phyloP scores from a whole-genome alignment of 345 rosid genomes.

The sweet orange (Citrus sinensis) region DNA sequence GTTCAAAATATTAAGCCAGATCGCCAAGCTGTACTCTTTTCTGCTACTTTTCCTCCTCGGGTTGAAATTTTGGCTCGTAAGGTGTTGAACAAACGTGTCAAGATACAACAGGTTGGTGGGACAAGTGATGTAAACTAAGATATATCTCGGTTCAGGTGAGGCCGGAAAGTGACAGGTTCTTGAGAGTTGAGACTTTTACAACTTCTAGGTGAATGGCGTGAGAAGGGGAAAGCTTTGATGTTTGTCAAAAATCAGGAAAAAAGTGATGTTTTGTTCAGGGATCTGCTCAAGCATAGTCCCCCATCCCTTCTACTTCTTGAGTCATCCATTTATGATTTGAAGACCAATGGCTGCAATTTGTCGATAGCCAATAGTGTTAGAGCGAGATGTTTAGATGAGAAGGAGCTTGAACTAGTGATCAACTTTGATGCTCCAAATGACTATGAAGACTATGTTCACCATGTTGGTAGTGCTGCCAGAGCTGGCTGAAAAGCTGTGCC shows the following conservation, averaged over 20 bases:
- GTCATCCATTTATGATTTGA: constrained; percentile 85
- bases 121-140: constrained; percentile 98
- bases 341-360: constrained; percentile 86
- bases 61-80: constrained; percentile 92
- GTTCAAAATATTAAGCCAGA: constrained; percentile 92
- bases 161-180: constrained; percentile 41
- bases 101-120: constrained; percentile 87
- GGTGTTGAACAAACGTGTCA: constrained; percentile 80
- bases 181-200: constrained; percentile 58
- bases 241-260: constrained; percentile 91
- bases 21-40: constrained; percentile 91
- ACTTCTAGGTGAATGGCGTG: constrained; percentile 94
- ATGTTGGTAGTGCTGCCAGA: constrained; percentile 96
- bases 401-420: constrained; percentile 90
- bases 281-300: constrained; percentile 69
- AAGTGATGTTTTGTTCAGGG: constrained; percentile 82
- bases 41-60: constrained; percentile 97
- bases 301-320: constrained; percentile 94
- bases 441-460: constrained; percentile 97
- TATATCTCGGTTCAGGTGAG: constrained; percentile 62
- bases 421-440: constrained; percentile 94
- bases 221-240: constrained; percentile 82
- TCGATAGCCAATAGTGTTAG: constrained; percentile 90
- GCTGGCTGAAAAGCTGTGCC: constrained; percentile 92
- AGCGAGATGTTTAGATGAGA: constrained; percentile 92